Evolutionary conservation across 306 rosid genomes (phyloP).

Genomic region (Cicer chorassanicum): DNA sequence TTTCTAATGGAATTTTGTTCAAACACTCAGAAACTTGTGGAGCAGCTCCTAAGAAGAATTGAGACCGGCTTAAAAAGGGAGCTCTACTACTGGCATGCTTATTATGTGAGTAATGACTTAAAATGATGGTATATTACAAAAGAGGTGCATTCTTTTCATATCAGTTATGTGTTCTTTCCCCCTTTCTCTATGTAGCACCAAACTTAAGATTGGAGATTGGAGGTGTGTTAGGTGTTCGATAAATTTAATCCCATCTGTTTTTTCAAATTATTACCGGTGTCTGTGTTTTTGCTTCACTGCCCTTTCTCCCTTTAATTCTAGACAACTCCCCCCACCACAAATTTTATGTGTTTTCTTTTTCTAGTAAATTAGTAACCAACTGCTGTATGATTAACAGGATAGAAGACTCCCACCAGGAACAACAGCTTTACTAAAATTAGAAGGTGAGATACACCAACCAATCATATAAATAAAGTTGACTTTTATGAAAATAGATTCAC

Average conservation of each 20-base stretch:
- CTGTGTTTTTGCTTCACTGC: neutral
- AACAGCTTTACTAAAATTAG: slow-evolving; percentile 79
- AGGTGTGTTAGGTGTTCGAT: neutral
- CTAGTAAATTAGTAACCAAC: slow-evolving; percentile 37
- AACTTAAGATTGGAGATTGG: neutral
- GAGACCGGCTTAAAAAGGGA: slow-evolving; percentile 66
- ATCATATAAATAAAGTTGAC: neutral
- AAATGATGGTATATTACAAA: slow-evolving; percentile 19
- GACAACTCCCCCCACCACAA: neutral
- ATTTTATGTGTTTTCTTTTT: neutral
- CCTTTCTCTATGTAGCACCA: neutral
- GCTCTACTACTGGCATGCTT: slow-evolving; percentile 87
- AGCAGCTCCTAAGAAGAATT: slow-evolving; percentile 67
- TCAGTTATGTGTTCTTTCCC: neutral
- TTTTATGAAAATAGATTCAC: no score
- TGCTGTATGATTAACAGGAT: slow-evolving; percentile 52
- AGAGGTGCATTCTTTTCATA: neutral
- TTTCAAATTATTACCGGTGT: neutral
- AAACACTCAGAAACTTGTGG: slow-evolving; percentile 78
- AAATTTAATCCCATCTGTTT: neutral
- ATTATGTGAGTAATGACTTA: slow-evolving; percentile 66
- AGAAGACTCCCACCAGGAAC: slow-evolving; percentile 86
- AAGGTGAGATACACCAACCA: slow-evolving; percentile 55
- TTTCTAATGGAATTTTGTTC: slow-evolving; percentile 36
- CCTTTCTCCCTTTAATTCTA: neutral